Percentiles rank a stretch among this genome's conserved stretches.
Conservation (phyloP, 2,329 filamentous ascomycete genomes). For the Parastagonospora nodorum region DNA sequence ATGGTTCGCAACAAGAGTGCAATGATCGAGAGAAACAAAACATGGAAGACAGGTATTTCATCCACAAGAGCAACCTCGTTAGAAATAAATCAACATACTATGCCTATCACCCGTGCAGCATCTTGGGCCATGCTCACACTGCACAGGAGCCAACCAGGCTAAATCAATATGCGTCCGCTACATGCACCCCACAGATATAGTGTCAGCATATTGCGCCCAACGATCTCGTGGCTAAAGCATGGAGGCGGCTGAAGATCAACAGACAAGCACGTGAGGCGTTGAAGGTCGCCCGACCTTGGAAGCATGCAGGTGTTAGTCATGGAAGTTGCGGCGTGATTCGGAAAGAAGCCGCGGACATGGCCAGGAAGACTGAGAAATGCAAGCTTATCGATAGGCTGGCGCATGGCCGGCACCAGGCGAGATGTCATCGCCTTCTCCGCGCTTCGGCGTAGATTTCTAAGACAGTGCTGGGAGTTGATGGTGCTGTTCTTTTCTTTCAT, state of each 20-base stretch:
- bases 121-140: neutral
- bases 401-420: constrained; percentile 19
- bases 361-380: constrained; percentile 18
- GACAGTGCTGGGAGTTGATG: constrained; percentile 7
- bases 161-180: constrained; percentile 33
- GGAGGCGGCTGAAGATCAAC: neutral
- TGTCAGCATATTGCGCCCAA: neutral
- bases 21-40: neutral
- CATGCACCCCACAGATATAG: constrained; percentile 12
- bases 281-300: neutral
- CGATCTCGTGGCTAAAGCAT: neutral
- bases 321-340: constrained; percentile 23
- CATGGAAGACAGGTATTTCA: neutral
- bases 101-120: constrained; percentile 26
- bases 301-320: constrained; percentile 3
- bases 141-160: constrained; percentile 21
- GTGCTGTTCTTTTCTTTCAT: constrained; percentile 1
- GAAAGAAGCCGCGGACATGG: constrained; percentile 26
- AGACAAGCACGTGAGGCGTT: neutral
- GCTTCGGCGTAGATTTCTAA: constrained; percentile 20
- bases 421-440: constrained; percentile 27
- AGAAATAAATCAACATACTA: constrained; percentile 13
- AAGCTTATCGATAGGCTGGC: constrained; percentile 40
- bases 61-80: constrained; percentile 4
- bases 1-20: constrained; percentile 1